Percentiles rank a stretch among this genome's conserved stretches.
Evolutionary conservation across 805 yeast genomes (phyloP).

Genomic region (Cyberlindnera euphorbiae): DNA sequence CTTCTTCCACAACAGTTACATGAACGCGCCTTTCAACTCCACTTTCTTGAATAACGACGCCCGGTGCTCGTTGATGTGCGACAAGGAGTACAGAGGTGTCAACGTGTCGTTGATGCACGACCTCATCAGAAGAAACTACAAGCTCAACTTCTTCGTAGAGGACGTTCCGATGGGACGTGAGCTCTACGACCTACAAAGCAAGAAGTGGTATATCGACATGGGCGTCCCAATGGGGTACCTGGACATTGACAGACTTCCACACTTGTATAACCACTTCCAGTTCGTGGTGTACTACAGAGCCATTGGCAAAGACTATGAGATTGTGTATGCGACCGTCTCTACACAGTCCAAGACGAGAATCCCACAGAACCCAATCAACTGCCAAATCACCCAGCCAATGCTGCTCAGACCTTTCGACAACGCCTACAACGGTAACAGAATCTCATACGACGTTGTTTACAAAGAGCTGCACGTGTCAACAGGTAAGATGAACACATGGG

Average conservation of each 20-base stretch:
- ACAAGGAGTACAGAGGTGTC: slow-evolving; percentile 15
- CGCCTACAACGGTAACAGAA: slow-evolving; percentile 25
- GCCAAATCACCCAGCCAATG: slow-evolving; percentile 24
- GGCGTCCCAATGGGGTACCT: slow-evolving; percentile 29
- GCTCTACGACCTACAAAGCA: slow-evolving; percentile 25
- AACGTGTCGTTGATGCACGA: slow-evolving; percentile 25
- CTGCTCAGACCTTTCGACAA: slow-evolving; percentile 21
- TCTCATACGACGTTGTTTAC: slow-evolving; percentile 26
- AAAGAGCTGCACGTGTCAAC: slow-evolving; percentile 22
- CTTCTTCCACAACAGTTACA: slow-evolving; percentile 17
- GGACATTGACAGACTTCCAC: slow-evolving; percentile 27
- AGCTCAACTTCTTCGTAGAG: slow-evolving; percentile 27
- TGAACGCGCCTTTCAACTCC: slow-evolving; percentile 21
- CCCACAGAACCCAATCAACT: slow-evolving; percentile 19
- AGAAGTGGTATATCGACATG: slow-evolving; percentile 24
- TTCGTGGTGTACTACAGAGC: slow-evolving; percentile 24
- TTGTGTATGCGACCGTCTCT: slow-evolving; percentile 24
- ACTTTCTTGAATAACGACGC: slow-evolving; percentile 11
- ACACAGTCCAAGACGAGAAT: slow-evolving; percentile 25
- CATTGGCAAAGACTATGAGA: slow-evolving; percentile 22
- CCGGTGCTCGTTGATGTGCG: slow-evolving; percentile 17
- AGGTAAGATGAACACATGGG: slow-evolving; percentile 13
- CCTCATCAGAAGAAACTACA: slow-evolving; percentile 26
- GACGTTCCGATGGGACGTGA: slow-evolving; percentile 29
- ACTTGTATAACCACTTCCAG: slow-evolving; percentile 29